Evolutionary conservation across 176 grass and related monocot species (phyloP).

Genomic region (Alloteropsis semialata): DNA sequence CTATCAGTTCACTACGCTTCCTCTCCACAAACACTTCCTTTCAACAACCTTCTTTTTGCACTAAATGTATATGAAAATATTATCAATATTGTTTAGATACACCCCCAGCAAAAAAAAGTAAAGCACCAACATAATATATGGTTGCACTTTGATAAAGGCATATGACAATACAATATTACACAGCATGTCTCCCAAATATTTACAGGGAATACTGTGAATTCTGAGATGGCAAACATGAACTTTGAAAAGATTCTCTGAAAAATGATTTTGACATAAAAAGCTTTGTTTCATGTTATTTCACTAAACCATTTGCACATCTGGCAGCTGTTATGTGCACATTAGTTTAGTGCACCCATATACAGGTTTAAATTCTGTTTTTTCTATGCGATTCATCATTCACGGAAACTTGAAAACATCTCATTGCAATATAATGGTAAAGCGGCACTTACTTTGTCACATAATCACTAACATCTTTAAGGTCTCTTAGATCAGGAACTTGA

Average conservation of each 20-base stretch:
- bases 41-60: background rate
- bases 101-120: background rate
- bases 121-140: background rate
- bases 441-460: conserved; percentile 64
- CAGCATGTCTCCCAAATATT: background rate
- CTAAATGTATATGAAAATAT: background rate
- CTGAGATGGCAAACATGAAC: background rate
- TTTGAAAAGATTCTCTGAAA: background rate
- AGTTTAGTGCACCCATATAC: background rate
- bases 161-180: background rate
- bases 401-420: background rate
- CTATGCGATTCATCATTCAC: background rate
- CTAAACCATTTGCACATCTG: background rate
- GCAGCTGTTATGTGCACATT: background rate
- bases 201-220: background rate
- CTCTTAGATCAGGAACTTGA: conserved; percentile 57
- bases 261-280: background rate
- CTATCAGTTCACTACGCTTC: background rate
- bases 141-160: background rate
- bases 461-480: conserved; percentile 62
- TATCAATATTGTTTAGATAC: background rate
- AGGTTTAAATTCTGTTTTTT: background rate
- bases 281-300: background rate
- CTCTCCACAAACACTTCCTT: background rate
- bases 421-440: background rate